phyloP scores from a whole-genome alignment of 805 yeast genomes.

The Candida gorgasii region DNA sequence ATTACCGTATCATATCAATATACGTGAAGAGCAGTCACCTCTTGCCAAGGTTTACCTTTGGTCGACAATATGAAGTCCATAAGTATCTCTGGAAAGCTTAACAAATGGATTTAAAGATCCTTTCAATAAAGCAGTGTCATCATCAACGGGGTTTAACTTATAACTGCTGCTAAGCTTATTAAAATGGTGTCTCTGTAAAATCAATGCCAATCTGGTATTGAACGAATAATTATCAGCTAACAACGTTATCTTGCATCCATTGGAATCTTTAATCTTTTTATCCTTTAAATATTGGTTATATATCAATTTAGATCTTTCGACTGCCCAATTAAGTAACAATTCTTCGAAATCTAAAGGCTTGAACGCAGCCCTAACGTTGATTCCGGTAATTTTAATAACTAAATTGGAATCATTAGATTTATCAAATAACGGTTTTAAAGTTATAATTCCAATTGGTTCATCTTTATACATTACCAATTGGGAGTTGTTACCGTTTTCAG shows the following conservation, averaged over 20 bases:
- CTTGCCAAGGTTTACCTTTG: slow-evolving; percentile 4
- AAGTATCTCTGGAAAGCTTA: slow-evolving; percentile 26
- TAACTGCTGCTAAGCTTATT: slow-evolving; percentile 27
- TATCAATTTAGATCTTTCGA: slow-evolving; percentile 45
- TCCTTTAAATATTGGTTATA: slow-evolving; percentile 30
- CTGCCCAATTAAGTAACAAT: slow-evolving; percentile 64
- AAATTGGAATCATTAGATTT: slow-evolving; percentile 42
- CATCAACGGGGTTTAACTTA: slow-evolving; percentile 31
- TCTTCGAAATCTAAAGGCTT: slow-evolving; percentile 60
- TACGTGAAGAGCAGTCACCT: not conserved
- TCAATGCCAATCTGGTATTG: slow-evolving; percentile 40
- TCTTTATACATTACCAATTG: slow-evolving; percentile 62
- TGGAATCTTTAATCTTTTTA: slow-evolving; percentile 27
- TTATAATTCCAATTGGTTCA: slow-evolving; percentile 67
- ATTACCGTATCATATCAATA: too few relatives aligned
- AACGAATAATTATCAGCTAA: slow-evolving; percentile 53
- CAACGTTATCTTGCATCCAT: slow-evolving; percentile 37
- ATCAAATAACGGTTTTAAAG: slow-evolving; percentile 44
- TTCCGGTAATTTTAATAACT: slow-evolving; percentile 54
- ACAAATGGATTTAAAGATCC: slow-evolving; percentile 22
- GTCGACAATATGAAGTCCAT: slow-evolving; percentile 27
- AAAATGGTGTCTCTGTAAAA: slow-evolving; percentile 47
- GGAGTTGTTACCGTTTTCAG: slow-evolving; percentile 46
- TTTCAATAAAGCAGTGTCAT: slow-evolving; percentile 15
- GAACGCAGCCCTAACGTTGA: slow-evolving; percentile 70